A percentile compares a stretch with the other conserved stretches of the same genome.
phyloP scores from a whole-genome alignment of 768 basidiomycete species.

The Lentinula edodes region DNA sequence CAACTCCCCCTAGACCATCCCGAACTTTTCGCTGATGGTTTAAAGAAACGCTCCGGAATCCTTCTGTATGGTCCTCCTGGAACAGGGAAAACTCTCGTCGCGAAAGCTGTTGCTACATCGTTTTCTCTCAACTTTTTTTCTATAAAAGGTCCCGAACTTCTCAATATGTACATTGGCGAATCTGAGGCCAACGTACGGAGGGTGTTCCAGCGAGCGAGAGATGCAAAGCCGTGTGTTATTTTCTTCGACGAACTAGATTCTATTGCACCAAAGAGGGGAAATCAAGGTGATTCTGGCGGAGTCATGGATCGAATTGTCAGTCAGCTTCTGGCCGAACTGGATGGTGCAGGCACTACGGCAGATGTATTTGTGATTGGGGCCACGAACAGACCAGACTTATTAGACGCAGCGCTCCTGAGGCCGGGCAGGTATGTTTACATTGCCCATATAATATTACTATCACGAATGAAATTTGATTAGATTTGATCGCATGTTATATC shows the following conservation, averaged over 20 bases:
- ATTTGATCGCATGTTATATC: conserved; percentile 95
- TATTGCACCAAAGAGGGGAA: conserved; percentile 90
- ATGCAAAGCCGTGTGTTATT: conserved; percentile 91
- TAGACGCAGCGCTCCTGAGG: conserved; percentile 84
- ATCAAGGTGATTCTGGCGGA: conserved; percentile 93
- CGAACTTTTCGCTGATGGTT: conserved; percentile 81
- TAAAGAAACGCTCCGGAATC: conserved; percentile 95
- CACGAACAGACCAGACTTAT: conserved; percentile 88
- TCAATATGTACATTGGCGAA: conserved; percentile 99
- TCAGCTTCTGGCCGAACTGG: conserved; percentile 88
- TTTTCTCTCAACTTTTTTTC: conserved; percentile 95
- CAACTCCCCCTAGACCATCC: conserved; percentile 89
- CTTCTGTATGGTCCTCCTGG: conserved; percentile 93
- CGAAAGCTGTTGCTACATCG: conserved; percentile 94
- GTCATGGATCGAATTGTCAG: conserved; percentile 99
- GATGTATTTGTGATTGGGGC: conserved; percentile 95
- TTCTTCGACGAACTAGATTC: conserved; percentile 97
- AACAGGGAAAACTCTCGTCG: conserved; percentile 91
- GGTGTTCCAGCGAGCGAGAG: conserved; percentile 86
- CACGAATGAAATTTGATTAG: conserved; percentile 31
- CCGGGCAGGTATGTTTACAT: conserved; percentile 61
- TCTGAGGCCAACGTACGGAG: conserved; percentile 95
- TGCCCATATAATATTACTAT: neutral
- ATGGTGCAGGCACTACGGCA: conserved; percentile 50
- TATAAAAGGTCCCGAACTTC: conserved; percentile 92